Evolutionary conservation across 2,329 filamentous ascomycete genomes (phyloP).

Genomic region (Ilyonectria sp.): DNA sequence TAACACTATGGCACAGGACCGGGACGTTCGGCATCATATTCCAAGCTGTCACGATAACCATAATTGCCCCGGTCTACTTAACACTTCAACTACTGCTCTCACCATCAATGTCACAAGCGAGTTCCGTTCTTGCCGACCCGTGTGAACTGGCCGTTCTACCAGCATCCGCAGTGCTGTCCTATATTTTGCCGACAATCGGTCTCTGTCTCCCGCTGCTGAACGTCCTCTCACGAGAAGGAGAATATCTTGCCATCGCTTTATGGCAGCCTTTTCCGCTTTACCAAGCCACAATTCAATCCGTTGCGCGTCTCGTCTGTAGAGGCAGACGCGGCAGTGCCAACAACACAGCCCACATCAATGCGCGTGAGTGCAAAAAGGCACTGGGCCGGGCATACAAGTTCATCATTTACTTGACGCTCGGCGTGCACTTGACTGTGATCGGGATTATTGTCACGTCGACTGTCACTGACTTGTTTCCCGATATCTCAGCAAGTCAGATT

Average conservation of each 20-base stretch:
- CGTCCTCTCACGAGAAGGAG: constrained; percentile 17
- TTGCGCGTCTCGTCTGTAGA: background rate
- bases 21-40: constrained; percentile 40
- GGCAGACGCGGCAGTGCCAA: background rate
- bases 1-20: constrained; percentile 23
- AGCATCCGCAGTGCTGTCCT: constrained; percentile 34
- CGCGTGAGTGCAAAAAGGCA: background rate
- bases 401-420: constrained; percentile 8
- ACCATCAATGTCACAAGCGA: background rate
- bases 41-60: constrained; percentile 39
- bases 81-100: constrained; percentile 37
- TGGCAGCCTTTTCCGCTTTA: constrained; percentile 43
- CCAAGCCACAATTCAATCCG: constrained; percentile 20
- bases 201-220: constrained; percentile 35
- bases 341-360: background rate
- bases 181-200: constrained; percentile 31
- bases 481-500: constrained; percentile 32
- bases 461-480: background rate
- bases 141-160: constrained; percentile 34
- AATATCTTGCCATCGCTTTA: constrained; percentile 29
- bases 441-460: constrained; percentile 24
- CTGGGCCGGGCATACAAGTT: constrained; percentile 31
- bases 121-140: constrained; percentile 29
- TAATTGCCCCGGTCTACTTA: constrained; percentile 40
- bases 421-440: constrained; percentile 29